Evolutionary conservation across 75 land plant species (phyloP), one percentile per base, ranked within the genome.

Genomic region (Gnetum montanum): DNA sequence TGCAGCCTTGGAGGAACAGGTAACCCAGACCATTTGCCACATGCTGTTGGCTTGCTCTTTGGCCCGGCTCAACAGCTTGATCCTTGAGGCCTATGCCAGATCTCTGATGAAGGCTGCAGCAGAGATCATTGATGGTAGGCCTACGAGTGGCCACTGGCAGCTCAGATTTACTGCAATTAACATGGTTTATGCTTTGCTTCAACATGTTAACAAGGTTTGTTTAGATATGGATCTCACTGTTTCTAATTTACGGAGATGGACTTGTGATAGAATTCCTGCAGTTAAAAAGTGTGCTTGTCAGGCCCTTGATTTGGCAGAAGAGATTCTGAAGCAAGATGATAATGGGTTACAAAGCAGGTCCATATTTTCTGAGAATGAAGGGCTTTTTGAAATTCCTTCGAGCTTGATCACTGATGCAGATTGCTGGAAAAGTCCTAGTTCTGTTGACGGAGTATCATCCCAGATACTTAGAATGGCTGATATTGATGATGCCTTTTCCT

Each of bases 11-110:
- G 74, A 70, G 0, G 85, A 82, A 64, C 78, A 76, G 46, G 28
- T 54, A 16, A 72, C 71, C 5, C 90, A 85, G 43, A 72, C 90
- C 0, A 74, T 71, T 68, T 54, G 86, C 25, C 89, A 86, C 37
- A 81, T 88, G 83, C 75, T 82, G 29, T 64, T 92, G 33, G 80
- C 74, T 46, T 69, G 76, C 60, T 70, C 95, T 49, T 47, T 92
- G 45, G 89, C 77, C 0, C 70, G 79, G 49, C 67, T 66, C 25
- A 80, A 76, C 65, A 29, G 64, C 26, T 48, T 63, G 13, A 62
- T 61, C 16, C 57, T 77, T 46, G 71, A 78, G 52, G 68, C 76
- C 8, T 81, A 82, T 70, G 86, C 78, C 1, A 59, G 85, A 29
- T 54, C 74, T 60, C 47, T 88, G 27, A 58, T 85, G 19, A 50